phyloP scores from a whole-genome alignment of 257 asterid genomes.

The Catharanthus roseus region DNA sequence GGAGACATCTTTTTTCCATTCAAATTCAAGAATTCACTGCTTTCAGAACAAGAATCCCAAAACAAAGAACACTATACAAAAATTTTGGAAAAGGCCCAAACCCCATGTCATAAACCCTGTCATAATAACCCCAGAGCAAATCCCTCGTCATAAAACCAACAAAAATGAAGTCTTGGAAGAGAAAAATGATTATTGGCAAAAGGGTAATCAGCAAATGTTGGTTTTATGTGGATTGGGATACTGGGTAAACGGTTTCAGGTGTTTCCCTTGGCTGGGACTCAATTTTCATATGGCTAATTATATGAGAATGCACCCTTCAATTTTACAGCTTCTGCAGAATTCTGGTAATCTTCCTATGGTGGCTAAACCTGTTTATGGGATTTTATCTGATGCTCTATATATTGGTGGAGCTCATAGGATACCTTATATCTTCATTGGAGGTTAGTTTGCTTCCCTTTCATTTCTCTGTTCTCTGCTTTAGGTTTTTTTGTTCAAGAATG shows the following conservation, averaged over 20 bases:
- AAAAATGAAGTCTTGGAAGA: conserved; percentile 21
- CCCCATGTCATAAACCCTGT: conserved; percentile 23
- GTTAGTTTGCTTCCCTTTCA: conserved; percentile 23
- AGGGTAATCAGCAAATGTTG: conserved; percentile 49
- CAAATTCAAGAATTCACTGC: conserved; percentile 20
- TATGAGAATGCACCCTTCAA: conserved; percentile 65
- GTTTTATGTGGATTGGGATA: conserved; percentile 77
- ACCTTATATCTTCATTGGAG: conserved; percentile 85
- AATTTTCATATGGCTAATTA: conserved; percentile 68
- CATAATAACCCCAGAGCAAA: conserved; percentile 25
- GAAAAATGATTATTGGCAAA: conserved; percentile 28
- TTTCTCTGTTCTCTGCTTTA: neutral
- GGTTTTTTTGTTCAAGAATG: neutral
- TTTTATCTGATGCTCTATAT: conserved; percentile 78
- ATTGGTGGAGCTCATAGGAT: conserved; percentile 75
- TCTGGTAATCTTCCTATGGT: conserved; percentile 69
- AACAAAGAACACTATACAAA: conserved; percentile 24
- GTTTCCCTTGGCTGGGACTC: conserved; percentile 86
- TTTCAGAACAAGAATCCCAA: conserved; percentile 24
- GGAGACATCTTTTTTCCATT: conserved; percentile 14
- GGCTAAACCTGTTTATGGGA: conserved; percentile 85
- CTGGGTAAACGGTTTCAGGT: conserved; percentile 85
- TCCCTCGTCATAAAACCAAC: conserved; percentile 16
- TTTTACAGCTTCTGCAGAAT: conserved; percentile 74
- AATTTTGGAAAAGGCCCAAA: conserved; percentile 22